Percentiles rank a stretch among this genome's conserved stretches.
phyloP scores from a whole-genome alignment of 2,329 filamentous ascomycete species.

The Teratosphaeria zuluensis region DNA sequence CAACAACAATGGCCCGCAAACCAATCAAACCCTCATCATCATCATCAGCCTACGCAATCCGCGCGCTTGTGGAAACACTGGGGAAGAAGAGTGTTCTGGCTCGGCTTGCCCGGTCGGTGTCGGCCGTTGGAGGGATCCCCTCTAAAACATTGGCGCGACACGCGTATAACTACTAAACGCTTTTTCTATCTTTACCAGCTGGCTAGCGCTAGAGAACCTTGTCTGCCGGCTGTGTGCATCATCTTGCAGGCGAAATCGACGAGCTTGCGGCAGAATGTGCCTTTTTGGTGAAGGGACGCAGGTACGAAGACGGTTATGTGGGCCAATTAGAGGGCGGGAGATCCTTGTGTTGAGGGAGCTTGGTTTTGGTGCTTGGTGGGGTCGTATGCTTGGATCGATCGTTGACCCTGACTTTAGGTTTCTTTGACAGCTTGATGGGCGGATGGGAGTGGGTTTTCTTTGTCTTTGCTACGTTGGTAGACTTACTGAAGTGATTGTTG shows the following conservation, averaged over 20 bases:
- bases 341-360: neutral
- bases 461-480: neutral
- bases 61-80: too few species aligned
- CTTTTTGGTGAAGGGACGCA: neutral
- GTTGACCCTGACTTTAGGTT: neutral
- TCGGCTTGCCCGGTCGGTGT: too few species aligned
- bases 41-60: too few species aligned
- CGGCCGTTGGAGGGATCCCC: neutral
- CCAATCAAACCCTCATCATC: too few species aligned
- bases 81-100: too few species aligned
- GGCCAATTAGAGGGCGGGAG: neutral
- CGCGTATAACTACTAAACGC: neutral
- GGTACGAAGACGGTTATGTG: neutral
- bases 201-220: neutral
- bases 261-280: neutral
- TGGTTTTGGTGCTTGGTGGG: too few species aligned
- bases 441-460: neutral
- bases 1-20: neutral
- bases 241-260: neutral
- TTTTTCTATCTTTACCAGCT: neutral
- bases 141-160: neutral
- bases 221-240: neutral
- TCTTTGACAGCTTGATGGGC: neutral
- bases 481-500: neutral
- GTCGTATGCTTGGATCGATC: neutral